A percentile compares a stretch with the other conserved stretches of the same genome.
phyloP scores from a whole-genome alignment of 805 yeast genomes.

The Suhomyces kilbournensis region DNA sequence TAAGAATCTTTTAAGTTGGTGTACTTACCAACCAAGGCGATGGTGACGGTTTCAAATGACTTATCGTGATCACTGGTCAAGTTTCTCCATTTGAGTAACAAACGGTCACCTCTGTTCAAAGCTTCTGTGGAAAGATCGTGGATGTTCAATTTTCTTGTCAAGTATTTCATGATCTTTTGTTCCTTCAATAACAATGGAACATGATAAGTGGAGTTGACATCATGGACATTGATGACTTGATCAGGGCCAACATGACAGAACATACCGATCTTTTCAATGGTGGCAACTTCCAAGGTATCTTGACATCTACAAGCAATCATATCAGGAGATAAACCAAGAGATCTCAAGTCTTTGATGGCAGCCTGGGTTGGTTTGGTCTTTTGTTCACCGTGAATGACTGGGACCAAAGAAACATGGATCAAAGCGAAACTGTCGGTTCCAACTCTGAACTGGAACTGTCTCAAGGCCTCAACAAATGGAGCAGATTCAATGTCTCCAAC shows the following conservation, averaged over 20 bases:
- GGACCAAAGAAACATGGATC: conserved; percentile 94
- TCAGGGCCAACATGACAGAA: conserved; percentile 99
- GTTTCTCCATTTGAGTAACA: conserved; percentile 75
- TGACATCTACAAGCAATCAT: conserved; percentile 98
- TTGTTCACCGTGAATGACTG: conserved; percentile 98
- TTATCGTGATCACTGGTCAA: conserved; percentile 79
- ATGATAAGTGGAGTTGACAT: conserved; percentile 94
- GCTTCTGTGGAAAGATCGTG: conserved; percentile 50
- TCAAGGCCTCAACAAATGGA: conserved; percentile 96
- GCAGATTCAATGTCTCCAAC: conserved; percentile 99
- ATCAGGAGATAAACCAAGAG: conserved; percentile 92
- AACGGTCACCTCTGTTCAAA: conserved; percentile 58
- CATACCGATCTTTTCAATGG: conserved; percentile 97
- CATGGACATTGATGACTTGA: conserved; percentile 95
- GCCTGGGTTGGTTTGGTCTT: conserved; percentile 99
- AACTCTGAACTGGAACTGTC: conserved; percentile 98
- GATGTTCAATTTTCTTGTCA: conserved; percentile 66
- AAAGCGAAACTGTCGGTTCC: conserved; percentile 92
- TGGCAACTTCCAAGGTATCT: conserved; percentile 71
- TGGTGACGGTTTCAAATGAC: conserved; percentile 81
- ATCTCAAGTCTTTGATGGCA: conserved; percentile 94
- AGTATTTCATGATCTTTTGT: conserved; percentile 76
- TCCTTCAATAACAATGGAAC: conserved; percentile 89
- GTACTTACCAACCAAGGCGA: conserved; percentile 97
- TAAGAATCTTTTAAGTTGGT: conserved; percentile 94